Evolutionary conservation across 495 filamentous ascomycete genomes (phyloP).

Genomic region (Neurospora terricola): DNA sequence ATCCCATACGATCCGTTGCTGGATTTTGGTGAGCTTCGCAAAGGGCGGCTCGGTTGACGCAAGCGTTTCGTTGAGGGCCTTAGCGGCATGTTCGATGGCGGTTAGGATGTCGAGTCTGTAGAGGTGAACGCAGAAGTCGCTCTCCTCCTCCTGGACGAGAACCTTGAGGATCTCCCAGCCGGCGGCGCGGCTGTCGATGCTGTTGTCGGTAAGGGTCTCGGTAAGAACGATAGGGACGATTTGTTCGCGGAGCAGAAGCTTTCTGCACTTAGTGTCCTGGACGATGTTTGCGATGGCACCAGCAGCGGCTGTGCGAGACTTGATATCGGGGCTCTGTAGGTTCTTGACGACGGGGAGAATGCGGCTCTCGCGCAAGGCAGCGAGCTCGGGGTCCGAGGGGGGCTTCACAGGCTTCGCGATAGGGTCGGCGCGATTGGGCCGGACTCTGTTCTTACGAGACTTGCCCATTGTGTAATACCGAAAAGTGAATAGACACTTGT

Average conservation of each 20-base stretch:
- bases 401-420: conserved; percentile 42
- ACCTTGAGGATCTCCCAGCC: conserved; percentile 53
- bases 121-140: conserved; percentile 52
- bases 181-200: conserved; percentile 44
- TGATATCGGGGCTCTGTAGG: conserved; percentile 44
- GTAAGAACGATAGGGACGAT: conserved; percentile 49
- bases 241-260: conserved; percentile 49
- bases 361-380: conserved; percentile 43
- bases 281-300: conserved; percentile 47
- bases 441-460: conserved; percentile 28
- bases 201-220: conserved; percentile 49
- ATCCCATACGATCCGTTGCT: conserved; percentile 40
- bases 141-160: conserved; percentile 47
- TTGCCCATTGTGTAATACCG: conserved; percentile 29
- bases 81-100: conserved; percentile 40
- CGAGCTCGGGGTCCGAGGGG: conserved; percentile 44
- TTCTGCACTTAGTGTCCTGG: conserved; percentile 46
- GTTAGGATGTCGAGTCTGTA: conserved; percentile 48
- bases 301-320: conserved; percentile 42
- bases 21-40: conserved; percentile 33
- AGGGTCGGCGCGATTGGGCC: conserved; percentile 31
- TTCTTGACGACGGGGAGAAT: conserved; percentile 49
- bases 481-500: neutral
- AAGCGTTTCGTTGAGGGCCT: conserved; percentile 38
- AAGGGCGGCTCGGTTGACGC: conserved; percentile 26